Evolutionary conservation across 148 eudicot genomes (phyloP).

Genomic region (Rhododendron kiyosumense): DNA sequence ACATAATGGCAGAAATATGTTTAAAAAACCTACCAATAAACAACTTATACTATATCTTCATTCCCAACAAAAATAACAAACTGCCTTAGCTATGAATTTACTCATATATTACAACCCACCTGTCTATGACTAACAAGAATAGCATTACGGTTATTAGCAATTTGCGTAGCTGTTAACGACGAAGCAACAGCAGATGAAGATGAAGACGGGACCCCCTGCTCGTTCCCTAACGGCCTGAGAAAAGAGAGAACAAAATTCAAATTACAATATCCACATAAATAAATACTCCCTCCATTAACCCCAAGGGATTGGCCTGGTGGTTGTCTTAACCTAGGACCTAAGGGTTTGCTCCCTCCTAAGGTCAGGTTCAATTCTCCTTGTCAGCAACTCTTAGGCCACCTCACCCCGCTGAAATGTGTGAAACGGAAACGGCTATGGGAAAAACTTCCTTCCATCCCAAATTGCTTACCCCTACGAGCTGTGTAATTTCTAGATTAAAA

Average conservation of each 20-base stretch:
- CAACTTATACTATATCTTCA: not conserved
- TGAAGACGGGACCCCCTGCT: constrained; percentile 19
- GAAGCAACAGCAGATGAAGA: constrained; percentile 21
- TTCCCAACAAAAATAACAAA: not conserved
- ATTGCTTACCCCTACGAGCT: not conserved
- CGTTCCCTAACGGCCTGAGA: not conserved
- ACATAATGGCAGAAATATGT: not conserved
- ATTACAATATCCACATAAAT: not conserved
- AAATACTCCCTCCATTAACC: not conserved
- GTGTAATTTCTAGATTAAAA: not conserved
- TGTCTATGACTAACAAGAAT: constrained; percentile 83
- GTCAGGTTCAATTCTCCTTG: no score
- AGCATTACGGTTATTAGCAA: constrained; percentile 51
- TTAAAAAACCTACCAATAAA: not conserved
- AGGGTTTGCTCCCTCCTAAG: no score
- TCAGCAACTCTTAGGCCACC: no score
- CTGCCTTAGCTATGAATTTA: not conserved
- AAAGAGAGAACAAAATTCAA: not conserved
- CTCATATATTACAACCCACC: constrained; percentile 27
- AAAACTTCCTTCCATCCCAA: not conserved
- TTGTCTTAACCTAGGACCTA: no score
- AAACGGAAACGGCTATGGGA: no score
- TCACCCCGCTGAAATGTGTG: no score
- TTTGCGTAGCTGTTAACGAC: constrained; percentile 9
- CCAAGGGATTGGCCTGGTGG: no score